phyloP scores from a whole-genome alignment of 805 yeast genomes.

The Ogataea nonfermentans region DNA sequence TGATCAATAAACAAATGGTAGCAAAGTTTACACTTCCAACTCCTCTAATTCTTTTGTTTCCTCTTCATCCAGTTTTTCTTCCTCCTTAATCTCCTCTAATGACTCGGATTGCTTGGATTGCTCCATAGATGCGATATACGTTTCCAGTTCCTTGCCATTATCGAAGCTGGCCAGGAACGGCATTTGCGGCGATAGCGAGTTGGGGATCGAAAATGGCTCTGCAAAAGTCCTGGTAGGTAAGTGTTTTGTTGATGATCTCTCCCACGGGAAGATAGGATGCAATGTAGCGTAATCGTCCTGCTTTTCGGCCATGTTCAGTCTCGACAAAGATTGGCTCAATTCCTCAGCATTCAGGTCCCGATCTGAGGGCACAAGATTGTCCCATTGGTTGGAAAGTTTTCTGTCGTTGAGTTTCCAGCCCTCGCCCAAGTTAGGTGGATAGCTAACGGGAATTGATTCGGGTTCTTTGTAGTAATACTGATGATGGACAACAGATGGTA shows the following conservation, averaged over 20 bases:
- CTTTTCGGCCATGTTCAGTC: background rate
- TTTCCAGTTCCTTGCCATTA: conserved; percentile 14
- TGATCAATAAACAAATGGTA: conserved; percentile 3
- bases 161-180: conserved; percentile 19
- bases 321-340: conserved; percentile 2
- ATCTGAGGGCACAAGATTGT: conserved; percentile 1
- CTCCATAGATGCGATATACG: conserved; percentile 9
- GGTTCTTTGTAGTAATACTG: conserved; percentile 26
- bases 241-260: conserved; percentile 10
- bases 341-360: conserved; percentile 1
- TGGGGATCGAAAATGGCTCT: conserved; percentile 8
- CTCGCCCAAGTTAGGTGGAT: conserved; percentile 30
- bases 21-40: background rate
- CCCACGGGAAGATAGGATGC: conserved; percentile 40
- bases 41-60: conserved; percentile 8
- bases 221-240: conserved; percentile 23
- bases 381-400: conserved; percentile 23
- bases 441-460: conserved; percentile 25
- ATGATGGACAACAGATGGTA: conserved; percentile 8
- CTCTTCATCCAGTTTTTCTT: conserved; percentile 17
- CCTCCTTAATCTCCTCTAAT: conserved; percentile 6
- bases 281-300: conserved; percentile 24
- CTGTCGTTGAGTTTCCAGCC: conserved; percentile 33
- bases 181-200: background rate
- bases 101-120: conserved; percentile 2